These are phyloP conservation scores for Xylaria arbuscula DNA, from an alignment of 2,329 filamentous ascomycete species.

Conservation along the genomic window DNA sequence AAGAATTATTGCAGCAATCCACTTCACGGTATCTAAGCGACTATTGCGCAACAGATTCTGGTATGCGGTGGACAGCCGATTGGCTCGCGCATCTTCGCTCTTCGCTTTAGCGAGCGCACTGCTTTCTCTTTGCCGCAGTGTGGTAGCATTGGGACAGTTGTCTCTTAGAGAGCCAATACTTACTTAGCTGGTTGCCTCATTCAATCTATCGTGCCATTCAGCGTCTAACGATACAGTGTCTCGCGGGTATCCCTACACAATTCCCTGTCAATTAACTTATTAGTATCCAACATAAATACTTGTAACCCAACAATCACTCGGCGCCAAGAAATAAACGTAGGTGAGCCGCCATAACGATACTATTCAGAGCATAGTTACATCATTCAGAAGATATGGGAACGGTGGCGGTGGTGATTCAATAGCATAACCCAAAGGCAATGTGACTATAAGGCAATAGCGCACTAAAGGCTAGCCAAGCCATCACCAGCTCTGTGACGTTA, in stretches of 20 bases:
- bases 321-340: neutral
- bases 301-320: slow-evolving; percentile 1
- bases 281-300: neutral
- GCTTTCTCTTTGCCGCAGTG: neutral
- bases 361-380: neutral
- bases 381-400: neutral
- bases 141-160: slow-evolving; percentile 20
- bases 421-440: neutral
- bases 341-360: neutral
- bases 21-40: slow-evolving; percentile 18
- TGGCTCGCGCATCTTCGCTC: slow-evolving; percentile 6
- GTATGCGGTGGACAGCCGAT: slow-evolving; percentile 29
- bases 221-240: neutral
- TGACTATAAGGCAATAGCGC: too few relatives aligned
- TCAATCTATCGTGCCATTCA: slow-evolving; percentile 7
- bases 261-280: neutral
- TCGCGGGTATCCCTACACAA: neutral
- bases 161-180: slow-evolving; percentile 20
- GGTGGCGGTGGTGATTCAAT: slow-evolving; percentile 7
- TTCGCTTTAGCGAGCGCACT: slow-evolving; percentile 17
- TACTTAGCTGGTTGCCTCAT: neutral
- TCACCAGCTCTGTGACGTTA: neutral
- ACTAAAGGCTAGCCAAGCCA: slow-evolving; percentile 4
- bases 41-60: slow-evolving; percentile 13
- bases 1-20: slow-evolving; percentile 9